Evolutionary conservation across 1,139 yeast genomes (phyloP).

Genomic region (Fermentozyma sake): DNA sequence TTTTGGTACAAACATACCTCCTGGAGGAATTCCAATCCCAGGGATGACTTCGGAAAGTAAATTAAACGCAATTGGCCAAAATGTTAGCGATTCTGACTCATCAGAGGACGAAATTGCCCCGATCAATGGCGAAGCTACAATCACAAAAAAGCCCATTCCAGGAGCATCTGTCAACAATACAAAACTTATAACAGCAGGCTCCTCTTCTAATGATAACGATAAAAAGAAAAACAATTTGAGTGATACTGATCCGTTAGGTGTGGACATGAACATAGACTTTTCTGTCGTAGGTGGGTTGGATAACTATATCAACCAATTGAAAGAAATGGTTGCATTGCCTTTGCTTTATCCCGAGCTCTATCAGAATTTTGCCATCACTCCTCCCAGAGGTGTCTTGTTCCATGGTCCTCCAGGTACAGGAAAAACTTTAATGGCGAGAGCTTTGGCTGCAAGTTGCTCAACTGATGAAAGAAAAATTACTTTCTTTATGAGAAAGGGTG

Average conservation of each 20-base stretch:
- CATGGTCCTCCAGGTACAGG: conserved; percentile 99
- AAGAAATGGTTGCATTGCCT: conserved; percentile 96
- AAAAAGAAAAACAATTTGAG: conserved; percentile 70
- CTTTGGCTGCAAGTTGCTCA: conserved; percentile 92
- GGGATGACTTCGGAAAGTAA: conserved; percentile 27
- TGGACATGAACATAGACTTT: conserved; percentile 89
- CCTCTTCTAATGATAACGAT: conserved; percentile 20
- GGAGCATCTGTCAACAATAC: conserved; percentile 16
- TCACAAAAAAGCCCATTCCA: conserved; percentile 21
- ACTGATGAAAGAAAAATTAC: conserved; percentile 80
- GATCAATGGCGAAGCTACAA: conserved; percentile 34
- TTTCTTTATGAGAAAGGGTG: conserved; percentile 97
- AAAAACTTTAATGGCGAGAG: conserved; percentile 96
- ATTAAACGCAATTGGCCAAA: conserved; percentile 49
- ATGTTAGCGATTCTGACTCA: conserved; percentile 58
- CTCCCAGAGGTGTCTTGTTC: conserved; percentile 95
- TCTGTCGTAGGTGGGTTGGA: conserved; percentile 90
- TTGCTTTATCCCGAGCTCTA: conserved; percentile 90
- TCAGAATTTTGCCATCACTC: conserved; percentile 84
- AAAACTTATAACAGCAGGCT: conserved; percentile 34
- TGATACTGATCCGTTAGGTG: conserved; percentile 93
- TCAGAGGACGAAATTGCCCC: conserved; percentile 59
- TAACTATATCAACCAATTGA: conserved; percentile 82
- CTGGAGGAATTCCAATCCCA: conserved; percentile 43
- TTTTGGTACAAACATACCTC: conserved; percentile 63